Base-by-base conservation (phyloP, 148 eudicot genomes). In the Camellia sinensis region DNA sequence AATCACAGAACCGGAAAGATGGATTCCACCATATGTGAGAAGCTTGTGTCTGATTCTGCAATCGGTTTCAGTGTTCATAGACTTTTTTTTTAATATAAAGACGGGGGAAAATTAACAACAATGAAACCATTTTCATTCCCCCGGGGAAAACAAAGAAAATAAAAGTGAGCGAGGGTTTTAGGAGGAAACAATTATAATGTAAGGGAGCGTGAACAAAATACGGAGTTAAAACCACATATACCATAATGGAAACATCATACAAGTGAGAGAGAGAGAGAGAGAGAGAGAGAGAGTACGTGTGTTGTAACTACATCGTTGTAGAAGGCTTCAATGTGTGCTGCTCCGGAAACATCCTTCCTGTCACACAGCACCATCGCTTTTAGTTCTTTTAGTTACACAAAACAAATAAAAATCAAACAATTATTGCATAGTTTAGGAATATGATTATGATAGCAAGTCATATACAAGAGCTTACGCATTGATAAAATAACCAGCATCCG, bases 401-500 rank as follows among this genome's bases (percentile, higher is more conserved):
- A 43, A 5, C 17, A n/a, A 8, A n/a, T 29, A 61, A 29, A 43
- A 72, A 41, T 45, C 13, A 19, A 61, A 21, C 59, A 71, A 54
- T 43, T 29, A 19, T 40, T 48, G 50, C 56, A 29, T 14, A 41
- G 68, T 63, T 46, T 14, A 11, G 48, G 8, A 19, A 37, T 12
- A n/a, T 57, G 8, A 46, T 9, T 13, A 2, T 9, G 12, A 12
- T 10, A 0, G 63, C 3, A 46, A 60, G 12, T 45, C 46, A 17
- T 12, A 59, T 10, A 48, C 22, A 57, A 76, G 62, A 67, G 53
- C 95, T 85, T 91, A 96, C 99, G 83, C 90, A 71, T 93, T 89
- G 83, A 93, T 83, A 64, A 96, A 96, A 78, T 83, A 96, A 75
- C 99, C 99, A 79, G 99, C 99, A 85, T 96, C 98, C 0, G 99